Evolutionary conservation across 768 basidiomycete species (phyloP), one percentile per base, ranked within the genome.

Genomic region (Daedaleopsis sinensis): DNA sequence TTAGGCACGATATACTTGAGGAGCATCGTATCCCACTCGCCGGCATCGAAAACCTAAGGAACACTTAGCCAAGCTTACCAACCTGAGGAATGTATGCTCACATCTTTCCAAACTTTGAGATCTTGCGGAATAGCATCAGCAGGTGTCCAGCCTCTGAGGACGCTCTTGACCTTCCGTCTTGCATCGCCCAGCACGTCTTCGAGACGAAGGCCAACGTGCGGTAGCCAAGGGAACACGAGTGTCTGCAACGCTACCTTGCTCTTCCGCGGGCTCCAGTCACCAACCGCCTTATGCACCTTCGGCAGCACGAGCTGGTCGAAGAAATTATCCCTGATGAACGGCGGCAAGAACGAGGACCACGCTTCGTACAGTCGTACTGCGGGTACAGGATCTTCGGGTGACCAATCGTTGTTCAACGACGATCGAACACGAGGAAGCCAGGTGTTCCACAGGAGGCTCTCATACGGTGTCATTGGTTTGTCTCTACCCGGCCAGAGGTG

Each of bases 401-500:
- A 77, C 97, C 97, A 99, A 36, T 95, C 90, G 73, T 99, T 98
- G 74, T 98, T 98, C 72, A 98, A 88, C 12, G 85, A 82, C 0
- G 93, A 93, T 27, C 97, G 86, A n/a, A 98, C 89, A 76, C 87
- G 93, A 0, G 97, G 97, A 27, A 99, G 77, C 97, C 96, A 99
- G 11, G 92, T 80, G 65, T 89, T 93, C 96, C 97, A 98, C 15
- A 98, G 74, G 24, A 98, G 79, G 61, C 90, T 93, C 71, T 99
- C 97, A 71, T 93, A 99, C 0, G 96, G 89, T 16, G 95, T 95
- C 97, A 99, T 99, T 2, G 80, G 80, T 63, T 76, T 80, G 61
- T 85, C 85, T 49, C 84, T 86, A 54, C 21, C 3, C 7, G 27
- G 27, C 4, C 27, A 32, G 27, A 32, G 27, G 27, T 32, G 27